Evolutionary conservation across 148 eudicot genomes (phyloP), one percentile per base, ranked within the genome.

Genomic region (Amaranthus cruentus): DNA sequence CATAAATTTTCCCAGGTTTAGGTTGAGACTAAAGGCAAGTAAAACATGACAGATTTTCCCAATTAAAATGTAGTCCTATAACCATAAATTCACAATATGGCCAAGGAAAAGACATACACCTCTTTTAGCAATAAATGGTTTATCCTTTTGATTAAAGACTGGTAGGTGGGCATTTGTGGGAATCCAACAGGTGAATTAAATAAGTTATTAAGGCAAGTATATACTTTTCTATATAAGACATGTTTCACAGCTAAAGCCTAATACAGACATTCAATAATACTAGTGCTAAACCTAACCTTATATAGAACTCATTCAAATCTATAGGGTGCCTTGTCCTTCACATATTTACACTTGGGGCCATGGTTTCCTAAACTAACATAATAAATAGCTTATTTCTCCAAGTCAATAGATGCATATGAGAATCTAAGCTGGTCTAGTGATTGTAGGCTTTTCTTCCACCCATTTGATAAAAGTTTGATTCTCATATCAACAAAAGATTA

Each of bases 161-260:
- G 68, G 51, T 64, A 64, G 68, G 68, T 64, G 52, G 13, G 68
- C 28, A 64, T 46, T 14, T 64, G 68, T 14, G 67, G 13, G 67
- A 28, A 28, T 28, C 49, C 43, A 63, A 49, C 49, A 63, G 67
- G n/a, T 63, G 67, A 64, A 47, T 64, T 64, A 9, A 46, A 46
- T 51, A 64, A 6, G 48, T 46, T 28, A 46, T 64, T 4, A 46
- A 6, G n/a, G 38, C 38, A 28, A 47, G 49, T 44, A 62, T 28
- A 10, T 9, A 62, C 7, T 28, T 0, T 2, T 28, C 38, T 38
- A 58, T 58, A 9, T 7, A n/a, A 13, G 42, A 14, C 62, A 58
- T 58, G 62, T 13, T 58, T 58, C 62, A 15, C 62, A 15, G 18
- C 10, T 14, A n/a, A 5, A 58, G 21, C 6, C 38, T 28, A 28